Conservation (phyloP, 768 basidiomycete genomes). For the Albatrellus ellisii region DNA sequence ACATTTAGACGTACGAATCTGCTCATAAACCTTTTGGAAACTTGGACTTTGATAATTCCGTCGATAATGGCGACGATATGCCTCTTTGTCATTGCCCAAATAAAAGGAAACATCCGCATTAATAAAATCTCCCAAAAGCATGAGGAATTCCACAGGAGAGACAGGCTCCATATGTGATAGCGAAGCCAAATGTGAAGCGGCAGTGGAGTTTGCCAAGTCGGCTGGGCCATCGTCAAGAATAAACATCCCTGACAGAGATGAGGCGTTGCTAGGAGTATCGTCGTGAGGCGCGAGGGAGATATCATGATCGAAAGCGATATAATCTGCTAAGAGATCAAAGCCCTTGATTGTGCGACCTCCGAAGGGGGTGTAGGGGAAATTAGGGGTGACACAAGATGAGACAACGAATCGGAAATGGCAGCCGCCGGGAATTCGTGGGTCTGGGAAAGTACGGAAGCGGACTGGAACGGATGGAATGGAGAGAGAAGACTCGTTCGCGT, state of each 20-base stretch:
- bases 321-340: constrained; percentile 48
- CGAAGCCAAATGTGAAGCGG: constrained; percentile 4
- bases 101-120: constrained; percentile 62
- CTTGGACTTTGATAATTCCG: constrained; percentile 52
- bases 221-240: background rate
- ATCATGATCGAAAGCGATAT: constrained; percentile 25
- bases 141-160: constrained; percentile 37
- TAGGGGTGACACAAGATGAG: constrained; percentile 53
- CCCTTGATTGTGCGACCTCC: constrained; percentile 42
- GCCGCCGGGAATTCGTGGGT: constrained; percentile 40
- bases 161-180: background rate
- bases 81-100: constrained; percentile 41
- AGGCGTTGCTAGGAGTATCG: background rate
- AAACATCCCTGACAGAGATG: constrained; percentile 3
- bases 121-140: constrained; percentile 67
- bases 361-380: constrained; percentile 58
- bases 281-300: constrained; percentile 4
- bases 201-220: background rate
- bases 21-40: constrained; percentile 55
- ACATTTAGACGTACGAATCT: constrained; percentile 50
- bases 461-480: constrained; percentile 39
- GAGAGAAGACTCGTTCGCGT: constrained; percentile 29
- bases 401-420: constrained; percentile 56
- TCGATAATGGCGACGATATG: constrained; percentile 54
- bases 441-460: constrained; percentile 63